Conservation (phyloP, 179 eudicot genomes). For the Actinidia arguta region DNA sequence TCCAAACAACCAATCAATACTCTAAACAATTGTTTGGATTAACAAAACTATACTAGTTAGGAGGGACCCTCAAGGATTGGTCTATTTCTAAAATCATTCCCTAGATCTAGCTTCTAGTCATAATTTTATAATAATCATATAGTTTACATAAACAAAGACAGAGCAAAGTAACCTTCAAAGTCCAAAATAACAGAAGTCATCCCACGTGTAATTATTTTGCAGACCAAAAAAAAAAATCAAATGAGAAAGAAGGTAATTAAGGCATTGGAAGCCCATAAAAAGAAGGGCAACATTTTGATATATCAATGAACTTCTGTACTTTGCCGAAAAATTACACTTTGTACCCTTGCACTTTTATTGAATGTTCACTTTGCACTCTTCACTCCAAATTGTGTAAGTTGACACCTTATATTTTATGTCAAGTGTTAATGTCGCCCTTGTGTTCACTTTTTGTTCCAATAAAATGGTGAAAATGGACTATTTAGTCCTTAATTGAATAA, state of each 20-base stretch:
- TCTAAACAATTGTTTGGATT: neutral
- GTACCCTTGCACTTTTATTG: constrained; percentile 27
- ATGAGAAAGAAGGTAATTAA: neutral
- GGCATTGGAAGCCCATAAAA: constrained; percentile 25
- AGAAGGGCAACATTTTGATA: too few species aligned
- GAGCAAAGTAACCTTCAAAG: neutral
- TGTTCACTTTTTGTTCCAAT: too few species aligned
- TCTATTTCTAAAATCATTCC: constrained; percentile 4
- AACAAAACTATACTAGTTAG: neutral
- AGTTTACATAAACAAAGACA: neutral
- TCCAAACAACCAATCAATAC: constrained; percentile 1
- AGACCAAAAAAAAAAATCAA: neutral
- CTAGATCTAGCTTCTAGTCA: constrained; percentile 26
- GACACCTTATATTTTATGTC: too few species aligned
- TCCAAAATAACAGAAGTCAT: neutral
- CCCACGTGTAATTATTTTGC: constrained; percentile 17
- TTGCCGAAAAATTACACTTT: too few species aligned
- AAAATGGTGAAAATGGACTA: too few species aligned
- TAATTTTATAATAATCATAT: neutral
- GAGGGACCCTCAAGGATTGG: constrained; percentile 31
- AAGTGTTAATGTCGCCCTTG: too few species aligned
- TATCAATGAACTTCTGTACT: too few species aligned
- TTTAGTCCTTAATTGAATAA: too few species aligned
- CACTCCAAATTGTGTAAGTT: too few species aligned
- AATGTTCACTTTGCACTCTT: too few species aligned